A percentile compares a stretch with the other conserved stretches of the same genome.
phyloP scores from a whole-genome alignment of 768 basidiomycete species.

The Lenzites betulinus region DNA sequence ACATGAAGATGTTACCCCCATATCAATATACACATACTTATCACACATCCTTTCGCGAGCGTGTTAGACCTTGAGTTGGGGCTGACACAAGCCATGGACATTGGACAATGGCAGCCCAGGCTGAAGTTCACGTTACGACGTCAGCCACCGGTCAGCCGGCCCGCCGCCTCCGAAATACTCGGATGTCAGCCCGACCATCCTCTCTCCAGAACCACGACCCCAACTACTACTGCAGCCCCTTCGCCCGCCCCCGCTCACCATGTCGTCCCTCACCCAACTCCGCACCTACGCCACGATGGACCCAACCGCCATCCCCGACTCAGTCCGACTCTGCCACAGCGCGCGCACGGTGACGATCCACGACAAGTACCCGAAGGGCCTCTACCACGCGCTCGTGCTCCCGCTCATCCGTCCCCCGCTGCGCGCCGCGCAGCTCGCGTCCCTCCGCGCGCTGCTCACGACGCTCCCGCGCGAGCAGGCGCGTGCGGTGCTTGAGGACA shows the following conservation, averaged over 20 bases:
- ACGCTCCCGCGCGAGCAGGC: slow-evolving; percentile 53
- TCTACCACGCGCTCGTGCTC: slow-evolving; percentile 87
- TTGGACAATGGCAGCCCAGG: no score
- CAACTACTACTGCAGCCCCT: background rate
- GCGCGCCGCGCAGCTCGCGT: slow-evolving; percentile 45
- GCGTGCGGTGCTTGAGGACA: slow-evolving; percentile 49
- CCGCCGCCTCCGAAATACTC: background rate
- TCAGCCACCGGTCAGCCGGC: background rate
- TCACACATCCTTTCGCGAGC: no score
- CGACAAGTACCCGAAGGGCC: slow-evolving; percentile 80
- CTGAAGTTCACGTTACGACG: background rate
- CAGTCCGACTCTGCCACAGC: slow-evolving; percentile 60
- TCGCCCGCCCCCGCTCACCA: background rate
- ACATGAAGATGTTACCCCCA: no score
- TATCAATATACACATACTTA: no score
- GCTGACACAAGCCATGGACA: no score
- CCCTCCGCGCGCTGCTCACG: slow-evolving; percentile 56
- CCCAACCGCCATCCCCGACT: slow-evolving; percentile 56
- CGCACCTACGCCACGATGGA: slow-evolving; percentile 58
- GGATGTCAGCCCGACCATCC: background rate
- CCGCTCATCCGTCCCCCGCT: slow-evolving; percentile 47
- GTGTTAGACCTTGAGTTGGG: no score
- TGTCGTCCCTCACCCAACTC: slow-evolving; percentile 43
- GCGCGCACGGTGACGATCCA: slow-evolving; percentile 62
- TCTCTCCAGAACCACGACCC: background rate